Evolutionary conservation across 2,329 filamentous ascomycete genomes (phyloP).

Genomic region (Colletotrichum eremochloae): DNA sequence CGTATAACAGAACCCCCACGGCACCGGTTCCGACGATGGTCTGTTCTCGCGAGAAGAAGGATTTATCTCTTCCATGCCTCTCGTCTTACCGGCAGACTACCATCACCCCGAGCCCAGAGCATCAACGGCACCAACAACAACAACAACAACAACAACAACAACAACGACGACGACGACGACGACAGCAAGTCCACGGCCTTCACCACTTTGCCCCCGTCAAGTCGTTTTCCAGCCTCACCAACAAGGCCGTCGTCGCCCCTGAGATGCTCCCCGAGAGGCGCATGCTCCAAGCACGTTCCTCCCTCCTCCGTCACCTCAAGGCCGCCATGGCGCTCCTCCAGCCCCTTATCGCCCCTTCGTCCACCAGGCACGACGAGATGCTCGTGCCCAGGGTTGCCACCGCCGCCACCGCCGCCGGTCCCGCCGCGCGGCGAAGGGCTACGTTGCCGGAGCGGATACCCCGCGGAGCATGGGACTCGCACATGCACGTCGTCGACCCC

Average conservation of each 20-base stretch:
- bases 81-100: constrained; percentile 4
- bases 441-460: constrained; percentile 51
- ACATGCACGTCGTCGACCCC: constrained; percentile 74
- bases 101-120: background rate
- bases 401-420: background rate
- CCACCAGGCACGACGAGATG: constrained; percentile 18
- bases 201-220: background rate
- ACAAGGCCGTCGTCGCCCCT: constrained; percentile 3
- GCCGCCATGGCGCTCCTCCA: constrained; percentile 34
- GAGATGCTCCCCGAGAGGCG: constrained; percentile 28
- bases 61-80: constrained; percentile 32
- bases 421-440: constrained; percentile 25
- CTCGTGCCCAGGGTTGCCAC: constrained; percentile 14
- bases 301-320: constrained; percentile 18
- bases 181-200: background rate
- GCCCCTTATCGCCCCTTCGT: constrained; percentile 20
- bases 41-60: constrained; percentile 32
- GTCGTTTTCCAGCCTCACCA: constrained; percentile 13
- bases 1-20: constrained; percentile 26
- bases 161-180: background rate
- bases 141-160: background rate
- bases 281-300: constrained; percentile 17
- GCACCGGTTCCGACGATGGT: constrained; percentile 18
- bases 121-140: constrained; percentile 2
- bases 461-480: constrained; percentile 68